Evolutionary conservation across 129 eudicot species (phyloP), one percentile per base, ranked within the genome.

Genomic region (Flaveria trinervia): DNA sequence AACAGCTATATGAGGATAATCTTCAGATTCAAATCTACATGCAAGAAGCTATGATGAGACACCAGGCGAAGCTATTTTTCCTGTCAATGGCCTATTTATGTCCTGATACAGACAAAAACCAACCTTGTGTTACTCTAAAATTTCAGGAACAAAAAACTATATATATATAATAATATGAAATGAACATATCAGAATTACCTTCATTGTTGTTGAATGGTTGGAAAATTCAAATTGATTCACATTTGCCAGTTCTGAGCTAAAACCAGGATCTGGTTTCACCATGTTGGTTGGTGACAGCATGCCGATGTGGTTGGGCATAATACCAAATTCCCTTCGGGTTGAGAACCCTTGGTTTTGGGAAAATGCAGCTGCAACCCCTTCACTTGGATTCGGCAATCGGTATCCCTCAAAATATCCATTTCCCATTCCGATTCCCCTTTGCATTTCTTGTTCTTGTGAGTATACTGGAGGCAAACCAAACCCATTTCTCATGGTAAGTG

Each of bases 401-500:
- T 80, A 82, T 33, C 84, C 92, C 55, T 83, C 92, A 17, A 77
- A 70, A 56, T 84, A 80, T 43, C 81, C 87, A 49, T 26, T 60
- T 48, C 84, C 85, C 68, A 61, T 61, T 61, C 68, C 68, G 23
- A 79, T 68, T 60, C 81, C 87, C 61, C 88, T 84, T 56, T 68
- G 78, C 50, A 79, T 76, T 87, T 67, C 85, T 49, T 56, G 86
- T 79, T 87, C 92, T 26, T 82, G 90, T 36, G 89, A 49, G 77
- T 84, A 87, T 59, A 81, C 82, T 39, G 96, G 96, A 69, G 88
- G 89, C 78, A 88, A 80, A 49, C 92, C 81, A 18, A 82, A 82
- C 72, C 96, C 97, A 68, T 95, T 95, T 87, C 97, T 86, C 94
- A 95, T 82, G 15, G 99, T 86, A 84, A 95, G 82, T 86, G 91